Percentiles rank a stretch among this genome's conserved stretches.
These are phyloP conservation scores for Dalbergia oliveri DNA, from an alignment of 306 rosid species.

Conservation along the genomic window DNA sequence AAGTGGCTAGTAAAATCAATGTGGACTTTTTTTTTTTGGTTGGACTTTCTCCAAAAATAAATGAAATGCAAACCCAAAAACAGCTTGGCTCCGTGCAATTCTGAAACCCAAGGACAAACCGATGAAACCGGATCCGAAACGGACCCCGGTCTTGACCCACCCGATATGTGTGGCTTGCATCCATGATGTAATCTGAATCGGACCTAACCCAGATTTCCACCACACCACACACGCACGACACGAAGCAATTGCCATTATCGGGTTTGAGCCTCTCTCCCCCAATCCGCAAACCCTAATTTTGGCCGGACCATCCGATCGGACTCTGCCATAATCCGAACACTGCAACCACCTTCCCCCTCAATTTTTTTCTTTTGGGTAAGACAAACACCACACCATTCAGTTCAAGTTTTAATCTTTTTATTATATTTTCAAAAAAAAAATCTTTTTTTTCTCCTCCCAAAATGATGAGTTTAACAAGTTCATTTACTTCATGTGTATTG, in stretches of 20 bases:
- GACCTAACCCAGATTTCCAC: slow-evolving; percentile 61
- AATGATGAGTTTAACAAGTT: not conserved
- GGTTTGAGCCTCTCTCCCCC: slow-evolving; percentile 33
- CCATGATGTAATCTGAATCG: slow-evolving; percentile 38
- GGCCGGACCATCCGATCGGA: slow-evolving; percentile 59
- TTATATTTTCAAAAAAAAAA: not conserved
- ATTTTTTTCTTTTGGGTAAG: slow-evolving; percentile 39
- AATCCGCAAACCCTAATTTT: slow-evolving; percentile 51
- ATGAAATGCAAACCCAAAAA: not conserved
- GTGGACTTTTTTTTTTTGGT: too few species aligned
- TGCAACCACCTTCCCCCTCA: not conserved
- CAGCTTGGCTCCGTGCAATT: not conserved
- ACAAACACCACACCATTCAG: slow-evolving; percentile 18
- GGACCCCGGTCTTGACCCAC: slow-evolving; percentile 21
- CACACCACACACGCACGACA: not conserved
- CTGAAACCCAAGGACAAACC: not conserved
- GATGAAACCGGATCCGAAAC: not conserved
- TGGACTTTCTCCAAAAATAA: not conserved
- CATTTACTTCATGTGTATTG: not conserved
- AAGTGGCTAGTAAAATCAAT: too few species aligned
- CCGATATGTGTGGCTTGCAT: not conserved
- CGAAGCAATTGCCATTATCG: not conserved
- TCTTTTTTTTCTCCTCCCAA: not conserved
- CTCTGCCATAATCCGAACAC: slow-evolving; percentile 20
- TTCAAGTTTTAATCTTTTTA: not conserved